phyloP scores from a whole-genome alignment of 2,329 filamentous ascomycete genomes.

The Colletotrichum musicola region DNA sequence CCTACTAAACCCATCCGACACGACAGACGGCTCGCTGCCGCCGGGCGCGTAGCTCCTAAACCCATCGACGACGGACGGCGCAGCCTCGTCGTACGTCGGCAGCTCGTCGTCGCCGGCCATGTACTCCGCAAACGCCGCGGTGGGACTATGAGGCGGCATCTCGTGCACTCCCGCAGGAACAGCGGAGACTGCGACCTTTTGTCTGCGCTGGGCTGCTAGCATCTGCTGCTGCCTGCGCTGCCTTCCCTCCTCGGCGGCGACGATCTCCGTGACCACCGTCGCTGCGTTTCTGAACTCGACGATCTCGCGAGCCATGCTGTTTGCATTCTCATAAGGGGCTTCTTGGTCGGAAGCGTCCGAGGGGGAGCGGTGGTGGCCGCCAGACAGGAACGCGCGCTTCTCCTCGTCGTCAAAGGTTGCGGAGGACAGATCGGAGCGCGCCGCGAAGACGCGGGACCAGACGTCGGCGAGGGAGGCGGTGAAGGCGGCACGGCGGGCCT shows the following conservation, averaged over 20 bases:
- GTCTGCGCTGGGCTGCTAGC: conserved; percentile 39
- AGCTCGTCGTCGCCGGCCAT: conserved; percentile 53
- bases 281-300: conserved; percentile 61
- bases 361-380: conserved; percentile 29
- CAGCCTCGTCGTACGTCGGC: conserved; percentile 56
- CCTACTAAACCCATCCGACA: conserved; percentile 58
- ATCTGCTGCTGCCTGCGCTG: conserved; percentile 30
- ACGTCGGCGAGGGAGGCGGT: conserved; percentile 40
- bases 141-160: conserved; percentile 43
- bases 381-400: conserved; percentile 51
- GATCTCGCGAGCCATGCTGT: conserved; percentile 63
- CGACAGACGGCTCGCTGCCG: conserved; percentile 41
- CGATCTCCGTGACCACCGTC: conserved; percentile 59
- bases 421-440: conserved; percentile 41
- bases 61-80: conserved; percentile 55
- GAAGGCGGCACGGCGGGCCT: conserved; percentile 43
- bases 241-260: conserved; percentile 57
- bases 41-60: conserved; percentile 55
- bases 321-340: conserved; percentile 24
- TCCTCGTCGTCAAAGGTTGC: conserved; percentile 48
- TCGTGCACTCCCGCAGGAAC: too few relatives aligned
- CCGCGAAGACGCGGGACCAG: conserved; percentile 48
- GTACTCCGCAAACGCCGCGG: conserved; percentile 45
- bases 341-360: conserved; percentile 22
- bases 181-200: conserved; percentile 8